Evolutionary conservation across 495 filamentous ascomycete genomes (phyloP).

Genomic region (Bombardia bombarda): DNA sequence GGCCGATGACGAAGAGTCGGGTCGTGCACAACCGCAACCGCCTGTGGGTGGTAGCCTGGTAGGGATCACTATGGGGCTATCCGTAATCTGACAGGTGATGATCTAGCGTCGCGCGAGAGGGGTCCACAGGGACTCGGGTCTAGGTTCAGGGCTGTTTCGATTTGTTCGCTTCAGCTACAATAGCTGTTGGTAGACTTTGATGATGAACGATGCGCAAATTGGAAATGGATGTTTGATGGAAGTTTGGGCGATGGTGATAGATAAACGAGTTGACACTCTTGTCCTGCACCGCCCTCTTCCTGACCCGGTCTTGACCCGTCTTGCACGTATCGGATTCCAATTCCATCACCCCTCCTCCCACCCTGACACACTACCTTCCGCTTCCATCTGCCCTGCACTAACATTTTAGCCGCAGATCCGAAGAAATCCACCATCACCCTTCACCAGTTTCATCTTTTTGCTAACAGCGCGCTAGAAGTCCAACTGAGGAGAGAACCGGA

Average conservation of each 20-base stretch:
- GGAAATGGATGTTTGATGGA: too few species aligned
- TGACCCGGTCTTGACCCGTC: too few species aligned
- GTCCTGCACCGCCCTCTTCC: not conserved
- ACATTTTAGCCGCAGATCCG: not conserved
- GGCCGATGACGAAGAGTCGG: slow-evolving; percentile 1
- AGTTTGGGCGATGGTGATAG: not conserved
- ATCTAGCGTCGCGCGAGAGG: too few species aligned
- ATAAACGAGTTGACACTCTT: not conserved
- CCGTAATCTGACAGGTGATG: too few species aligned
- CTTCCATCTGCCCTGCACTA: not conserved
- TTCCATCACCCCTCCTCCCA: not conserved
- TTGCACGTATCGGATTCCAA: not conserved
- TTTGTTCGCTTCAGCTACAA: not conserved
- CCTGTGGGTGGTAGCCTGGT: not conserved
- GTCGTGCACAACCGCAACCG: not conserved
- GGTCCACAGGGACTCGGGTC: too few species aligned
- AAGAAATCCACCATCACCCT: too few species aligned
- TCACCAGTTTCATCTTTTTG: too few species aligned
- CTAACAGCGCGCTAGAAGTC: too few species aligned
- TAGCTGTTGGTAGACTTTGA: too few species aligned
- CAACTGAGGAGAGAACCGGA: too few species aligned
- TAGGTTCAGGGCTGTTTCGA: not conserved
- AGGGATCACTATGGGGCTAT: not conserved
- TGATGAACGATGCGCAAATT: too few species aligned
- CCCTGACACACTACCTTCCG: not conserved